These are phyloP conservation scores for Astragalus glycyphyllos DNA, from an alignment of 306 rosid species.

Conservation along the genomic window DNA sequence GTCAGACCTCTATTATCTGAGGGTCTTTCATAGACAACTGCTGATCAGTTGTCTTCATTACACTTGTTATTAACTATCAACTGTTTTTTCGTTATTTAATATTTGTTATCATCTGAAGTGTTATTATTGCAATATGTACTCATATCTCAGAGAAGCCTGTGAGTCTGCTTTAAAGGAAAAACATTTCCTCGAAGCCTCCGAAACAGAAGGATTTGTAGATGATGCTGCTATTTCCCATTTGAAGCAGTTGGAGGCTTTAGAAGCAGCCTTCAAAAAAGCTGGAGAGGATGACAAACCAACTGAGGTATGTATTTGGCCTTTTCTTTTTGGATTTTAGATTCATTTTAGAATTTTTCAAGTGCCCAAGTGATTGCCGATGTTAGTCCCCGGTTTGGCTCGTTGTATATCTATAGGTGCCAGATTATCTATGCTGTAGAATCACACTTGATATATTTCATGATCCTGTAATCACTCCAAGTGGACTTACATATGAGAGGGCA, in stretches of 20 bases:
- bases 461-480: constrained; percentile 95
- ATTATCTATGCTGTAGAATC: constrained; percentile 86
- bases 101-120: not conserved
- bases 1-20: constrained; percentile 48
- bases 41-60: constrained; percentile 11
- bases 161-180: constrained; percentile 55
- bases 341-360: not conserved
- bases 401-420: constrained; percentile 73
- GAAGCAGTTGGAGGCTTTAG: constrained; percentile 62
- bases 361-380: too few relatives aligned
- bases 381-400: not conserved
- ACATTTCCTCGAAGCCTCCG: constrained; percentile 33
- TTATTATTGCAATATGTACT: constrained; percentile 30
- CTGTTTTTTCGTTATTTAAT: constrained; percentile 16
- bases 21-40: constrained; percentile 31
- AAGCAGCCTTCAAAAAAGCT: constrained; percentile 61
- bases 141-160: constrained; percentile 52
- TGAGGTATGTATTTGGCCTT: constrained; percentile 56
- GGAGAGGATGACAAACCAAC: constrained; percentile 66
- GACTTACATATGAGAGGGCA: constrained; percentile 87
- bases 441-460: constrained; percentile 87
- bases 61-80: constrained; percentile 18
- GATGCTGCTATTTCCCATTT: constrained; percentile 49
- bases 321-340: not conserved
- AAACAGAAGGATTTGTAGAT: constrained; percentile 71